Percentiles rank a stretch among this genome's conserved stretches.
Evolutionary conservation across 768 basidiomycete genomes (phyloP).

Genomic region (Tricholoma bakamatsutake): DNA sequence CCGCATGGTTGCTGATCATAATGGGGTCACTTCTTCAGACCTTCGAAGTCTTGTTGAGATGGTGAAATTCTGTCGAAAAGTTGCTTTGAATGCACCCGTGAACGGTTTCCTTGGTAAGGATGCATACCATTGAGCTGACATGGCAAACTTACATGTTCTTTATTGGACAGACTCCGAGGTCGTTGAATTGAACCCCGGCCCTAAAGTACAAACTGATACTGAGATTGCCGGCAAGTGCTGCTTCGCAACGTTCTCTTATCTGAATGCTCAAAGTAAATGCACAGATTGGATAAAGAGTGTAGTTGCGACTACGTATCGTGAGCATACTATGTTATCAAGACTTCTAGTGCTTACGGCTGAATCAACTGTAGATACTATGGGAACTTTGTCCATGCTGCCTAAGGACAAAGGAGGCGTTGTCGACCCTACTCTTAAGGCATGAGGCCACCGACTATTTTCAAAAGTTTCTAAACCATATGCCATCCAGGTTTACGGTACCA

Average conservation of each 20-base stretch:
- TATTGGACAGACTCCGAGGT: background rate
- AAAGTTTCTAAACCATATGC: background rate
- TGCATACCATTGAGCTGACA: background rate
- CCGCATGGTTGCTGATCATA: background rate
- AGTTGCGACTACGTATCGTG: constrained; percentile 4
- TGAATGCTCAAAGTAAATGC: background rate
- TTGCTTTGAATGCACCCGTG: constrained; percentile 14
- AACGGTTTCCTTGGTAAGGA: constrained; percentile 14
- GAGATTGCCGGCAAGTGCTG: constrained; percentile 23
- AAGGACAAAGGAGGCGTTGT: constrained; percentile 46
- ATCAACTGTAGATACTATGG: constrained; percentile 33
- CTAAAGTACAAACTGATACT: constrained; percentile 23
- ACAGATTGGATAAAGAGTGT: constrained; percentile 8
- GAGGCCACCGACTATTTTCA: background rate
- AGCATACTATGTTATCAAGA: background rate
- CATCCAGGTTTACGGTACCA: background rate
- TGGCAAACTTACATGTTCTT: background rate
- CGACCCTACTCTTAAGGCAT: constrained; percentile 37
- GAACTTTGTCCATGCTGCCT: constrained; percentile 51
- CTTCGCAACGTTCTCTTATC: background rate
- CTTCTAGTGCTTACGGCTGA: background rate
- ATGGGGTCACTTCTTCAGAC: constrained; percentile 4
- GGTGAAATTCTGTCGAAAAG: constrained; percentile 14
- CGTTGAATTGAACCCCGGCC: constrained; percentile 30
- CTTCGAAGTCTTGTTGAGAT: constrained; percentile 12